Base-by-base conservation (phyloP, 2,329 filamentous ascomycete genomes). In the Aspergillus costaricaensis region DNA sequence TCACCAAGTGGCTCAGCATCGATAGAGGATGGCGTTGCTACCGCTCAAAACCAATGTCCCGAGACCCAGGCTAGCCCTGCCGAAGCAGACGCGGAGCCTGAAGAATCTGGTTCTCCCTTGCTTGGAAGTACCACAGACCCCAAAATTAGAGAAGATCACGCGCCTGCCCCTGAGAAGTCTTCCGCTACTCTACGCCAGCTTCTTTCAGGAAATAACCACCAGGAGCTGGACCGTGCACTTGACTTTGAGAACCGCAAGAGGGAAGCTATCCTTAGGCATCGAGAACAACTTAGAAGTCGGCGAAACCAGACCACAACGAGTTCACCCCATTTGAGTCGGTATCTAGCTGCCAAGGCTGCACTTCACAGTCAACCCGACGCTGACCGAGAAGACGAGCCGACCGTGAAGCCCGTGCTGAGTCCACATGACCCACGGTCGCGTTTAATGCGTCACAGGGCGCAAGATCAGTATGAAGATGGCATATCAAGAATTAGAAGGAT, bases 231-330 rank as follows among this genome's bases (percentile, higher is more conserved):
- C 43, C 65, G 70, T 12, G 74, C 76, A 21, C 67, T 79, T 50
- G 75, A 78, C 36, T 78, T 77, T 60, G 76, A 79, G 51, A 65
- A 67, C 15, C 69, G 75, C 43, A 78, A 79, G 63, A 74, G 69
- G 60, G 72, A 70, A 3, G 72, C 69, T 14, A 73, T 73, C 17
- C 63, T 67, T n/a, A 57, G 64, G 41, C 67, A 69, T 19, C 68
- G 70, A 23, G 54, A 70, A 56, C 62, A 66, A 41, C 54, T 67
- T 7, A 64, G 61, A 19, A 58, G 56, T 17, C 47, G 43, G 9
- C 43, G 52, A 8, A 32, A 27, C 4, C 27, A 62, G 47, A 43
- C 39, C 2, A 41, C 55, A 15, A 60, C 58, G 4, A 63, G 62
- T 8, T 73, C 70, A 2, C 70, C 71, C 5, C 72, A 76, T 64